phyloP scores from a whole-genome alignment of 257 asterid genomes.

The Salvia hispanica region DNA sequence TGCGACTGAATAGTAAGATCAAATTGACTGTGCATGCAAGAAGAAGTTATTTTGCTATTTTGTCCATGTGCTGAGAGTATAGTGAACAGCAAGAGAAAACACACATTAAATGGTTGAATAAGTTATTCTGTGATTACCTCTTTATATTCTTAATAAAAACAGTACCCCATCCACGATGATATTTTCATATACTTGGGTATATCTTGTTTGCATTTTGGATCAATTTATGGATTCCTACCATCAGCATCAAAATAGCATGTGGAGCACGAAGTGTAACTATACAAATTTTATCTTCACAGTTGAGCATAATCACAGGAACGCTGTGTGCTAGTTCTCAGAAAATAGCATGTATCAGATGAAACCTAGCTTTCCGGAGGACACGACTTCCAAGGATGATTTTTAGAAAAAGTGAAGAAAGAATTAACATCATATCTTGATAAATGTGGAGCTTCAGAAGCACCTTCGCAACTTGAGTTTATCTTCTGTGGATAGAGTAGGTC shows the following conservation, averaged over 20 bases:
- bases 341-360: no score
- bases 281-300: no score
- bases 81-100: background rate
- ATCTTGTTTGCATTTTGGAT: background rate
- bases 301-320: no score
- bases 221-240: no score
- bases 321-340: no score
- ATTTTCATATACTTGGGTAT: background rate
- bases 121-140: background rate
- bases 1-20: background rate
- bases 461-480: background rate
- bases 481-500: background rate
- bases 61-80: background rate
- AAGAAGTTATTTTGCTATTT: background rate
- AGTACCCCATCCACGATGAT: background rate
- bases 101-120: constrained; percentile 1
- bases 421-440: no score
- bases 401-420: no score
- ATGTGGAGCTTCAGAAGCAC: background rate
- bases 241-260: no score
- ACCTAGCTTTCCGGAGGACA: no score
- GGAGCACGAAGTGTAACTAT: no score
- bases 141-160: background rate
- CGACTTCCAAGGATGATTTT: no score
- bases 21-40: background rate